phyloP scores from a whole-genome alignment of 768 basidiomycete species.

The Punctularia strigosozonata region DNA sequence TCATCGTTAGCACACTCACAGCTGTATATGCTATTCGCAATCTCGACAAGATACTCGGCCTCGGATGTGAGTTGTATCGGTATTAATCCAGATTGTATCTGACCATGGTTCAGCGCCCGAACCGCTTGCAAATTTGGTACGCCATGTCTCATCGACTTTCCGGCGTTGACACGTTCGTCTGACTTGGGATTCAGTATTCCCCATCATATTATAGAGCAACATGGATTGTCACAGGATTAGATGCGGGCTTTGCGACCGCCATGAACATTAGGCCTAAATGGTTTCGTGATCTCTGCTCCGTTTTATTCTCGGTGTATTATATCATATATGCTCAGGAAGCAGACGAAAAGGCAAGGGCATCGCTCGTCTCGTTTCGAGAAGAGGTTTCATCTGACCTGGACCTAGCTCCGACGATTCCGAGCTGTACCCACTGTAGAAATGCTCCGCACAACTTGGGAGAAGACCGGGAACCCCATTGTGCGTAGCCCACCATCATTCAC shows the following conservation, averaged over 20 bases:
- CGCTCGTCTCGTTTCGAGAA: neutral
- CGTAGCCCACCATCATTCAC: constrained; percentile 14
- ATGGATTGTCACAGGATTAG: constrained; percentile 89
- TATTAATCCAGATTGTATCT: constrained; percentile 1
- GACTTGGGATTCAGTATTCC: constrained; percentile 50
- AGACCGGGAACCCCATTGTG: constrained; percentile 89
- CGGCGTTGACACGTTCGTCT: constrained; percentile 3
- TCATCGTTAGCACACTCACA: constrained; percentile 79
- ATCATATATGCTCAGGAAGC: constrained; percentile 82
- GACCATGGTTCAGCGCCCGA: constrained; percentile 59
- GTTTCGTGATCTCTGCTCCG: constrained; percentile 78
- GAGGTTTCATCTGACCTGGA: constrained; percentile 1
- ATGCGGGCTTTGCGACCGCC: constrained; percentile 94
- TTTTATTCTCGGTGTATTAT: constrained; percentile 85
- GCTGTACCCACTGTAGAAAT: constrained; percentile 95
- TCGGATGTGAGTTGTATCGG: constrained; percentile 46
- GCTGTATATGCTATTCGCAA: constrained; percentile 74
- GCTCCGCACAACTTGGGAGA: constrained; percentile 94
- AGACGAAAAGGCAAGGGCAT: constrained; percentile 78
- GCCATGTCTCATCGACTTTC: constrained; percentile 14
- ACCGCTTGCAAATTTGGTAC: constrained; percentile 77
- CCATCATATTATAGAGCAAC: constrained; percentile 92
- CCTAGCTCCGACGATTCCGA: constrained; percentile 78
- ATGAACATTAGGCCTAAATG: constrained; percentile 88
- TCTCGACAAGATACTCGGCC: constrained; percentile 74